Percentiles rank a stretch among this genome's conserved stretches.
These are phyloP conservation scores for Aspergillus sp. DNA, from an alignment of 2,329 filamentous ascomycete species.

Conservation along the genomic window DNA sequence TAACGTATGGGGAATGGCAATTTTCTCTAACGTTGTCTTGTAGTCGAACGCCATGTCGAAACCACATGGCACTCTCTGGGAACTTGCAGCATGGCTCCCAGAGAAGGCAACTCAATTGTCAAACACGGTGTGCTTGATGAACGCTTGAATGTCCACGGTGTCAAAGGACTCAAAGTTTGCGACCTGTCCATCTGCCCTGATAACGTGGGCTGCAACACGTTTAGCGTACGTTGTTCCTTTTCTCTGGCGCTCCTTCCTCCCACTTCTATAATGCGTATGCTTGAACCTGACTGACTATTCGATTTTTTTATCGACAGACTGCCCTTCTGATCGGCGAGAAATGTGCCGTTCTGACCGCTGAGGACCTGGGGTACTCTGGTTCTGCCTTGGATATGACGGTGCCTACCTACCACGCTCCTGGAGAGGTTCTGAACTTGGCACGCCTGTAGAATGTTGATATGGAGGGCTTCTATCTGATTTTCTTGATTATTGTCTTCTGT, in stretches of 20 bases:
- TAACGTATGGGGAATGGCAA: background rate
- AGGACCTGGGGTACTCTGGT: constrained; percentile 67
- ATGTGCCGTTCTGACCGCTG: constrained; percentile 59
- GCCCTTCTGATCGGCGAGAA: constrained; percentile 71
- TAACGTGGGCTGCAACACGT: constrained; percentile 65
- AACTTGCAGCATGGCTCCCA: constrained; percentile 70
- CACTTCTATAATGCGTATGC: background rate
- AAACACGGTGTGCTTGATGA: constrained; percentile 67
- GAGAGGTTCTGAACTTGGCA: constrained; percentile 25
- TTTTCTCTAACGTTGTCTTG: background rate
- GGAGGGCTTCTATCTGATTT: background rate
- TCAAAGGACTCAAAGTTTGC: constrained; percentile 68
- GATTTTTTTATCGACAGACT: constrained; percentile 39
- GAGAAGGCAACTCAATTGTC: constrained; percentile 68
- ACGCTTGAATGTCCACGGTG: constrained; percentile 67
- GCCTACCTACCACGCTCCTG: constrained; percentile 51
- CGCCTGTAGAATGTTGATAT: constrained; percentile 13
- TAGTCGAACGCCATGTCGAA: constrained; percentile 62
- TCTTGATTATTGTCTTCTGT: background rate
- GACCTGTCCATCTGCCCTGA: constrained; percentile 70
- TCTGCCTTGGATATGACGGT: constrained; percentile 69
- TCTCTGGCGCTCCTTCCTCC: background rate
- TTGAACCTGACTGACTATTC: background rate
- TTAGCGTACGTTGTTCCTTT: constrained; percentile 27
- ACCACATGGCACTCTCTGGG: constrained; percentile 63